A percentile compares a stretch with the other conserved stretches of the same genome.
phyloP scores from a whole-genome alignment of 192 early-diverging fungal genomes.

The Chytriomyces hyalinus region DNA sequence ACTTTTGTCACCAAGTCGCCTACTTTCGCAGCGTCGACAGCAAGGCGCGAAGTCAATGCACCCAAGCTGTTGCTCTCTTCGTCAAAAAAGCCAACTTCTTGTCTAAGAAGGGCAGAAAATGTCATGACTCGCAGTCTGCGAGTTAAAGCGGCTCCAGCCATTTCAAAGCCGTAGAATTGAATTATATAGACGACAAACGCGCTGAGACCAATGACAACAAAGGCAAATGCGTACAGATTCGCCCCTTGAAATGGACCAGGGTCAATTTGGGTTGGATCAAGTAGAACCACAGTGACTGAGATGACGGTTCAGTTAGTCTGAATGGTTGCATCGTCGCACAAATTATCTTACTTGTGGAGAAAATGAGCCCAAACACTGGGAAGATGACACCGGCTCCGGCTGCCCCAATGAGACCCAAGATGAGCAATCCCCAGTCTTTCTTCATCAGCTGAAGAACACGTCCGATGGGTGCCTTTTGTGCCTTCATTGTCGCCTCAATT shows the following conservation, averaged over 20 bases:
- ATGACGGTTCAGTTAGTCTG: too few species aligned
- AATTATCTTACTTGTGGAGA: constrained; percentile 29
- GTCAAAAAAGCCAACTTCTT: constrained; percentile 63
- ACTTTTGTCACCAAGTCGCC: constrained; percentile 61
- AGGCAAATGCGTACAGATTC: constrained; percentile 63
- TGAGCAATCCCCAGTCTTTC: constrained; percentile 52
- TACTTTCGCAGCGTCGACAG: constrained; percentile 73
- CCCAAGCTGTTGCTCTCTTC: constrained; percentile 72
- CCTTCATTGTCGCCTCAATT: constrained; percentile 12
- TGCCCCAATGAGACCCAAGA: constrained; percentile 29
- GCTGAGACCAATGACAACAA: constrained; percentile 65
- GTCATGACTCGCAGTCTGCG: constrained; percentile 46
- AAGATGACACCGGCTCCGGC: constrained; percentile 29
- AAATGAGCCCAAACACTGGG: constrained; percentile 29
- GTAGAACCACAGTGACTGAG: constrained; percentile 44
- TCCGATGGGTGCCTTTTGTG: constrained; percentile 59
- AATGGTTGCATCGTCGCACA: too few species aligned
- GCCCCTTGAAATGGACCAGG: constrained; percentile 45
- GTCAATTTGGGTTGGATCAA: constrained; percentile 31
- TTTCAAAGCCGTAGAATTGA: constrained; percentile 55
- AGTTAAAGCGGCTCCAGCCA: constrained; percentile 52
- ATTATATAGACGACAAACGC: constrained; percentile 59
- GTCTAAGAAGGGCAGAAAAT: constrained; percentile 52
- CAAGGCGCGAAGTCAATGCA: constrained; percentile 77
- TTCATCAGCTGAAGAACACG: constrained; percentile 60